A percentile compares a stretch with the other conserved stretches of the same genome.
phyloP scores from a whole-genome alignment of 1,284 basidiomycete genomes.

The Mycosarcoma mackinlayi region DNA sequence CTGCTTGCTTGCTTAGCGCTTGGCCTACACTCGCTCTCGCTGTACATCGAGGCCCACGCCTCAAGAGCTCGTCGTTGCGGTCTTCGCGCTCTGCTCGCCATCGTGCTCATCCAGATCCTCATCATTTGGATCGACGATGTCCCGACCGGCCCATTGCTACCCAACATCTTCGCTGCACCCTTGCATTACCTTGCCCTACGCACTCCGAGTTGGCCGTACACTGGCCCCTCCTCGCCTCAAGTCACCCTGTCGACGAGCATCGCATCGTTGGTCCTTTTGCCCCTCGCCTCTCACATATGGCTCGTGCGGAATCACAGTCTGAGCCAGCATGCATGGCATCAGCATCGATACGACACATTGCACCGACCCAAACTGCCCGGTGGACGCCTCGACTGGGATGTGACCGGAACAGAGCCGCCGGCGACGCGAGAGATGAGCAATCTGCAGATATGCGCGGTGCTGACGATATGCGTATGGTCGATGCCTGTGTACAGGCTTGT shows the following conservation, averaged over 20 bases:
- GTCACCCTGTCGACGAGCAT: background rate
- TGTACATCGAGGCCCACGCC: conserved; percentile 42
- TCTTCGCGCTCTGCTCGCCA: conserved; percentile 14
- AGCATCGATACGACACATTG: conserved; percentile 35
- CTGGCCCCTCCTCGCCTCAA: background rate
- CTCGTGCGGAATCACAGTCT: conserved; percentile 36
- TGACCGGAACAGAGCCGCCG: conserved; percentile 14
- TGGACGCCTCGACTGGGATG: conserved; percentile 45
- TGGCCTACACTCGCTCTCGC: conserved; percentile 38
- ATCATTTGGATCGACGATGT: conserved; percentile 19
- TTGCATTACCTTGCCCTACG: conserved; percentile 25
- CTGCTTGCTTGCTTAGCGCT: conserved; percentile 29
- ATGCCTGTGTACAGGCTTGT: conserved; percentile 43
- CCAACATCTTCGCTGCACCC: background rate
- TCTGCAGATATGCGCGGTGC: conserved; percentile 37
- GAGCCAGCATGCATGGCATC: conserved; percentile 31
- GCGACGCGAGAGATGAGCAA: conserved; percentile 23
- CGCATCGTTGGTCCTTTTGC: conserved; percentile 15
- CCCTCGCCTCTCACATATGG: conserved; percentile 30
- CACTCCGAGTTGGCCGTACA: conserved; percentile 26
- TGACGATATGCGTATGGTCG: conserved; percentile 38
- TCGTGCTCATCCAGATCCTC: conserved; percentile 1
- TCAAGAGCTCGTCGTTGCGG: conserved; percentile 24
- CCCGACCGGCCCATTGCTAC: conserved; percentile 26
- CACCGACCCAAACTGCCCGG: conserved; percentile 34